Evolutionary conservation across 306 rosid species (phyloP).

Genomic region (Ammopiptanthus mongolicus): DNA sequence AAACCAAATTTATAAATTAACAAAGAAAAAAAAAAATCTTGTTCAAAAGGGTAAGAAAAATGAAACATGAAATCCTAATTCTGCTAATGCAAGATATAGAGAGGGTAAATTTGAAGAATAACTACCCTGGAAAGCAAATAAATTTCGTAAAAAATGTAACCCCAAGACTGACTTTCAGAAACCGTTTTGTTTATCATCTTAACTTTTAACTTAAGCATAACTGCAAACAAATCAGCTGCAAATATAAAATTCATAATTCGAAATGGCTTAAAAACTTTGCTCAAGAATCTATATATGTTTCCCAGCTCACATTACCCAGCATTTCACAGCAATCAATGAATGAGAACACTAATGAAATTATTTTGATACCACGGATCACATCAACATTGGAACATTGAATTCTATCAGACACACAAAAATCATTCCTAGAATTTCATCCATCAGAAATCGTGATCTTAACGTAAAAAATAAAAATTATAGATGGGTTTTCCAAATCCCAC

Average conservation of each 20-base stretch:
- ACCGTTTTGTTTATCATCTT: background rate
- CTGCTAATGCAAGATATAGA: background rate
- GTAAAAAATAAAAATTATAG: background rate
- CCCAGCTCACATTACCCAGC: conserved; percentile 9
- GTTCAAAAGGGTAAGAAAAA: background rate
- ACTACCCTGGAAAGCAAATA: background rate
- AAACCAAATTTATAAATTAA: background rate
- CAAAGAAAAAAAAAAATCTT: background rate
- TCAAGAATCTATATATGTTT: background rate
- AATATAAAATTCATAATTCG: background rate
- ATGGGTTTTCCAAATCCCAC: conserved; percentile 13
- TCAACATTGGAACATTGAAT: background rate
- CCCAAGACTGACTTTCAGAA: background rate
- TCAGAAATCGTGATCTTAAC: conserved; percentile 17
- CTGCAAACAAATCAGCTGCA: background rate
- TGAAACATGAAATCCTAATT: background rate
- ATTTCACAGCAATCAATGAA: conserved; percentile 22
- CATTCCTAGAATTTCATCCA: conserved; percentile 12
- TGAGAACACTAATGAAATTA: background rate
- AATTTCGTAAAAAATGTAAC: background rate
- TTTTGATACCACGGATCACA: conserved; percentile 20
- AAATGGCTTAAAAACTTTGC: background rate
- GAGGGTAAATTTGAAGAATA: background rate
- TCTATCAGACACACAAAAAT: conserved; percentile 13
- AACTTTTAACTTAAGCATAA: too few relatives aligned